Conservation (phyloP, 1,284 basidiomycete genomes). For the Vanrija pseudolonga region DNA sequence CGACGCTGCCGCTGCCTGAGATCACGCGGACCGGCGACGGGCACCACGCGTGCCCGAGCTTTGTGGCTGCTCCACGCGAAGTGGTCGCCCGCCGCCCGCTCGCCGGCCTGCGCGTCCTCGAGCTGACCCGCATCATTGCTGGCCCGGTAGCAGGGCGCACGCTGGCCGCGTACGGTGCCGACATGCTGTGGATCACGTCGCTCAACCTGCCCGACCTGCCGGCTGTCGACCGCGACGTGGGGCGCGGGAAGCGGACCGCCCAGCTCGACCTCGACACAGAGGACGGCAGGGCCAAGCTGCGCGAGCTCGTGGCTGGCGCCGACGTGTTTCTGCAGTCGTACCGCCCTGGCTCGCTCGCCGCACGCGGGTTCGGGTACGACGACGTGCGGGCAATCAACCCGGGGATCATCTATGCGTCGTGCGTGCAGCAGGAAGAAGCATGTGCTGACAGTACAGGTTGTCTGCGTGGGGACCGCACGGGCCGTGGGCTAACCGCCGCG, state of each 20-base stretch:
- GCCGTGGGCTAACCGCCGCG: slow-evolving; percentile 58
- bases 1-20: slow-evolving; percentile 42
- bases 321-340: slow-evolving; percentile 68
- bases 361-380: slow-evolving; percentile 32
- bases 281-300: slow-evolving; percentile 47
- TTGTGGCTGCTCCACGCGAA: slow-evolving; percentile 52
- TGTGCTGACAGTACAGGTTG: slow-evolving; percentile 29
- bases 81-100: slow-evolving; percentile 48
- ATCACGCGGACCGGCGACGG: not conserved
- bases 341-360: slow-evolving; percentile 56
- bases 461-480: slow-evolving; percentile 59
- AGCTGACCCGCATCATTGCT: slow-evolving; percentile 60
- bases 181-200: slow-evolving; percentile 60
- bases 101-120: slow-evolving; percentile 57
- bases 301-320: slow-evolving; percentile 50
- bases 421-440: no score
- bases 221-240: slow-evolving; percentile 59
- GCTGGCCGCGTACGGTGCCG: slow-evolving; percentile 53
- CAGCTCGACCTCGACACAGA: slow-evolving; percentile 57
- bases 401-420: slow-evolving; percentile 59
- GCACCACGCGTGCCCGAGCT: slow-evolving; percentile 55
- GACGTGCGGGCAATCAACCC: slow-evolving; percentile 51
- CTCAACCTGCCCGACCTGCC: slow-evolving; percentile 59
- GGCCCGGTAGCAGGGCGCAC: slow-evolving; percentile 56
- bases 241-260: slow-evolving; percentile 62